Evolutionary conservation across 257 asterid genomes (phyloP), one percentile per base, ranked within the genome.

Genomic region (Mentha longifolia): DNA sequence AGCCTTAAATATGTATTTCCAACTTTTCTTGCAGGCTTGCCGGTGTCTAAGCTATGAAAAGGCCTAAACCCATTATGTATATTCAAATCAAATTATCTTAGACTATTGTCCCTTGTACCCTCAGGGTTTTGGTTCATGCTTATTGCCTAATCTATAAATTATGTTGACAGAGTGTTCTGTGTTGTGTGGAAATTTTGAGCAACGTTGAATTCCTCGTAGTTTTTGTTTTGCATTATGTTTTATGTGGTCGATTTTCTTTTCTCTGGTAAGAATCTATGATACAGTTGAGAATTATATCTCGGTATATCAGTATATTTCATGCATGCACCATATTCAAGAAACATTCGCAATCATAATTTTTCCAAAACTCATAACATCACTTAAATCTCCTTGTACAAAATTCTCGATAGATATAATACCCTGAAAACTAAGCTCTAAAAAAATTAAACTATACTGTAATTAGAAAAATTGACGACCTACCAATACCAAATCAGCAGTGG

Each of bases 31-130:
- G 77, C 87, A 90, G 96, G 94, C 71, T 78, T 91, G 73, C 87
- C 95, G 3, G 91, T 84, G 65, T 85, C 97, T 12, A 91, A 91
- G 86, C 88, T 91, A 61, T 91, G 83, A 83, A 8, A 65, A 9
- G 58, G 43, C 31, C 1, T 25, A 9, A 20, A 2, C 58, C n/a
- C 42, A 12, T 62, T 42, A 7, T 42, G 68, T 62, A 62, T 45
- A 64, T 64, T 64, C 39, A 14, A 63, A 39, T 63, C 39, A 43
- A 33, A 22, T 42, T 22, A 25, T 45, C 70, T 64, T 25, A 45
- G 12, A 43, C 22, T 42, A 43, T 22, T 64, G 8, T 45, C 12
- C 39, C 6, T 6, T 35, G 6, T 35, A 35, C 8, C 39, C 8
- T 35, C 39, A 1, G 7, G 39, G 39, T 35, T 35, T 35, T 35